These are phyloP conservation scores for Capsicum pubescens DNA, from an alignment of 257 asterid genomes.

Conservation along the genomic window DNA sequence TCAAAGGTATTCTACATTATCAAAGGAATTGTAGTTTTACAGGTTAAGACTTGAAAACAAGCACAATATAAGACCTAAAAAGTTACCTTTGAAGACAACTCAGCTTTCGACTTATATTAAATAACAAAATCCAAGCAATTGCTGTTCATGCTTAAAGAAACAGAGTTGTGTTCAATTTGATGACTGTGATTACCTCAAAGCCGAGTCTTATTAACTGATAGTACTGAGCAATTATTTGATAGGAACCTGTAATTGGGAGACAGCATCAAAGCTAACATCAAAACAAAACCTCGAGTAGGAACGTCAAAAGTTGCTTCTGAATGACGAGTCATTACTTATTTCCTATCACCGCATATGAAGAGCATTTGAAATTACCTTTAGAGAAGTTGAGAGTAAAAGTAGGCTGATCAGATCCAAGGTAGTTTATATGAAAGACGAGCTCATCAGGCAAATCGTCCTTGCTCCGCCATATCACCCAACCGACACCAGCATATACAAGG, in stretches of 20 bases:
- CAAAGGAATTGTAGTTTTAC: neutral
- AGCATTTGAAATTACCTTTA: constrained; percentile 47
- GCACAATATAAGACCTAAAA: neutral
- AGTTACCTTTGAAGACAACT: neutral
- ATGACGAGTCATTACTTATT: neutral
- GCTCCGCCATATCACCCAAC: constrained; percentile 82
- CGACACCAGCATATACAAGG: constrained; percentile 79
- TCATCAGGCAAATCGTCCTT: constrained; percentile 70
- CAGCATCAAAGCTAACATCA: neutral
- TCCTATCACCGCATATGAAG: neutral
- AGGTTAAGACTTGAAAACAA: neutral
- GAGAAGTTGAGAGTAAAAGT: constrained; percentile 84
- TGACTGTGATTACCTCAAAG: constrained; percentile 58
- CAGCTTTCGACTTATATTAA: neutral
- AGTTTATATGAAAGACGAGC: constrained; percentile 74
- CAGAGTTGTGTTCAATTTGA: neutral
- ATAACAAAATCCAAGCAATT: neutral
- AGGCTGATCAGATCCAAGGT: constrained; percentile 84
- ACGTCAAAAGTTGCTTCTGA: neutral
- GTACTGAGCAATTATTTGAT: constrained; percentile 75
- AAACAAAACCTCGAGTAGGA: neutral
- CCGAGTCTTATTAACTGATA: constrained; percentile 90
- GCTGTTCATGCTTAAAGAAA: neutral
- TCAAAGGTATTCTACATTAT: neutral
- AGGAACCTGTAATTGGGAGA: constrained; percentile 53